Evolutionary conservation across 2,329 filamentous ascomycete genomes (phyloP).

Genomic region (Apiospora koreana): DNA sequence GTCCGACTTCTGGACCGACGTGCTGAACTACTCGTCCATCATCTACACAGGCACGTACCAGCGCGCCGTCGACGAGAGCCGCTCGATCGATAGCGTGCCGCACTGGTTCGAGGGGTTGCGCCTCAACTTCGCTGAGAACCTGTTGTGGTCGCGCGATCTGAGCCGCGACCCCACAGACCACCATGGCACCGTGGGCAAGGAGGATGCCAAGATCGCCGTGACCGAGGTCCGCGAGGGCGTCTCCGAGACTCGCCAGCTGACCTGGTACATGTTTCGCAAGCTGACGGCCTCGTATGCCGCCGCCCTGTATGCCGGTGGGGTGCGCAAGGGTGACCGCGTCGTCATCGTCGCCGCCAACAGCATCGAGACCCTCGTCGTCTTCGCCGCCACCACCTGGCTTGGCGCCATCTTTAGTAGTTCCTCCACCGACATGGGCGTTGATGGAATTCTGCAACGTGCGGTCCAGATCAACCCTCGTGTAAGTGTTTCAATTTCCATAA

Average conservation of each 20-base stretch:
- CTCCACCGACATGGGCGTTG: slow-evolving; percentile 81
- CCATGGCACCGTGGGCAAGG: slow-evolving; percentile 61
- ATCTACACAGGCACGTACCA: slow-evolving; percentile 64
- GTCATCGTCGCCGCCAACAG: slow-evolving; percentile 76
- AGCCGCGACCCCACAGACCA: slow-evolving; percentile 41
- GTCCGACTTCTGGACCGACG: slow-evolving; percentile 63
- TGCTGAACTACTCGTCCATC: slow-evolving; percentile 61
- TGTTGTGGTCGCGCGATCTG: slow-evolving; percentile 61
- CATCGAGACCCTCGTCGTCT: slow-evolving; percentile 71
- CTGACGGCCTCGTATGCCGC: slow-evolving; percentile 61
- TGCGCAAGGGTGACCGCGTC: slow-evolving; percentile 71
- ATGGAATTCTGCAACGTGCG: slow-evolving; percentile 73
- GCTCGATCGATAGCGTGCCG: slow-evolving; percentile 71
- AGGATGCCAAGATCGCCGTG: slow-evolving; percentile 68
- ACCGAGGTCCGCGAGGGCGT: slow-evolving; percentile 74
- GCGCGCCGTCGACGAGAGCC: slow-evolving; percentile 66
- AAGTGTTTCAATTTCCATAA: too few relatives aligned
- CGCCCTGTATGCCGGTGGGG: slow-evolving; percentile 66
- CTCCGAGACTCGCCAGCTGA: slow-evolving; percentile 55
- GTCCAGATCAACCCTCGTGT: slow-evolving; percentile 73
- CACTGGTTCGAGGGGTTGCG: slow-evolving; percentile 75
- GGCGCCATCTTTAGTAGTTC: slow-evolving; percentile 76
- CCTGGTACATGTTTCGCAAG: slow-evolving; percentile 66
- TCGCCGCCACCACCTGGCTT: slow-evolving; percentile 68
- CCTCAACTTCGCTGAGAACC: slow-evolving; percentile 80